phyloP scores from a whole-genome alignment of 169 alveolate species.

The Plasmodium yoelii region DNA sequence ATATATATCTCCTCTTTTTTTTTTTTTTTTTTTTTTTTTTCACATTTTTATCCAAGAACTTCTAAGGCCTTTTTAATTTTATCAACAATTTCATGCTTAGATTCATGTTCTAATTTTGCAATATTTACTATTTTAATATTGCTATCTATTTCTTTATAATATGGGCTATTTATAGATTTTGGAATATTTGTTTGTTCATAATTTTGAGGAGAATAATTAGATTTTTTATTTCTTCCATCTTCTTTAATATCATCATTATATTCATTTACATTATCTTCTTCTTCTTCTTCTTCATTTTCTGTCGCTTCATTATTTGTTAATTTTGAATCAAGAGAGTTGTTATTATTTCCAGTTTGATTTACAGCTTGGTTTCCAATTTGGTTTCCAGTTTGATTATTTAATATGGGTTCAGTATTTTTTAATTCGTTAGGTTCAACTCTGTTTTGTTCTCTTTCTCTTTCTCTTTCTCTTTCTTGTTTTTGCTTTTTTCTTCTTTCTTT shows the following conservation, averaged over 20 bases:
- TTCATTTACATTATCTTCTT: not conserved
- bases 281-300: not conserved
- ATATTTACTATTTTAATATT: slow-evolving; percentile 29
- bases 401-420: not conserved
- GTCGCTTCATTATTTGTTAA: not conserved
- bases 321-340: not conserved
- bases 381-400: not conserved
- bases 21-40: no score
- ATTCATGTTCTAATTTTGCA: slow-evolving; percentile 17
- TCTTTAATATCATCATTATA: not conserved
- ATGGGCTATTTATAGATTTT: not conserved
- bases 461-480: slow-evolving; percentile 9
- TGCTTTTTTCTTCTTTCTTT: slow-evolving; percentile 7
- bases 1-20: not conserved
- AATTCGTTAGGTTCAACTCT: no score
- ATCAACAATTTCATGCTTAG: slow-evolving; percentile 21
- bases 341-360: not conserved
- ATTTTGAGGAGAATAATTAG: not conserved
- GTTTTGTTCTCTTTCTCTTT: no score
- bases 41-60: slow-evolving; percentile 21
- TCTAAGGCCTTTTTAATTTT: slow-evolving; percentile 37
- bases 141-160: not conserved
- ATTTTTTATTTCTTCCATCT: not conserved
- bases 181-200: not conserved
- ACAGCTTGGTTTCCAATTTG: not conserved